A percentile compares a stretch with the other conserved stretches of the same genome.
These are phyloP conservation scores for Ehretia macrophylla DNA, from an alignment of 257 asterid species.

Conservation along the genomic window DNA sequence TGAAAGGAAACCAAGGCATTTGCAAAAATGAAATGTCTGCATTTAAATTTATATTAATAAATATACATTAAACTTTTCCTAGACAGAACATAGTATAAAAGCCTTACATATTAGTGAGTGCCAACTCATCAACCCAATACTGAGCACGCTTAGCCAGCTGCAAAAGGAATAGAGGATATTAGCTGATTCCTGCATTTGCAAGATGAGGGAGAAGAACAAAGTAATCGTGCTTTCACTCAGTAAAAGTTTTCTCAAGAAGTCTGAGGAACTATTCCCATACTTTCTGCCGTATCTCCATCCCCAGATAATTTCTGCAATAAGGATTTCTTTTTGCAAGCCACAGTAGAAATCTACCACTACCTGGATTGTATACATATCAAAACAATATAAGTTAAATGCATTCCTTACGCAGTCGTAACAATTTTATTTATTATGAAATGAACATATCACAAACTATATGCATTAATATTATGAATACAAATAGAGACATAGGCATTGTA, in stretches of 20 bases:
- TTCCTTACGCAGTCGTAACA: background rate
- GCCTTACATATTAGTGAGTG: conserved; percentile 71
- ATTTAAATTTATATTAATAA: background rate
- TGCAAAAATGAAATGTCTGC: conserved; percentile 81
- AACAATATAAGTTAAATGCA: background rate
- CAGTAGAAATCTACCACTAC: conserved; percentile 89
- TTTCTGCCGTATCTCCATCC: conserved; percentile 87
- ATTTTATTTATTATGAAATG: background rate
- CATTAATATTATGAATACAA: no score
- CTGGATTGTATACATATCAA: conserved; percentile 28
- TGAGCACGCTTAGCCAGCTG: conserved; percentile 89
- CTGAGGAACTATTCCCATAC: conserved; percentile 36
- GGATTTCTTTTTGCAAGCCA: conserved; percentile 68
- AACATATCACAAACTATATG: background rate
- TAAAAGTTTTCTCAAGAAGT: conserved; percentile 9
- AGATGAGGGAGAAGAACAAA: conserved; percentile 12
- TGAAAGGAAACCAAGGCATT: conserved; percentile 83
- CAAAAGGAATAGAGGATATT: conserved; percentile 17
- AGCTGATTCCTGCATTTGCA: conserved; percentile 15
- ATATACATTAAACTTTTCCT: conserved; percentile 16
- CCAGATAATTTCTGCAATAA: conserved; percentile 60
- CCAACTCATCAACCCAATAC: conserved; percentile 69
- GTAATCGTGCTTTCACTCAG: conserved; percentile 5
- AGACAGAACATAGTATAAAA: conserved; percentile 15
- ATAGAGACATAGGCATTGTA: no score